Evolutionary conservation across 2,329 filamentous ascomycete species (phyloP), one percentile per base, ranked within the genome.

Genomic region (Arthroderma uncinatum): DNA sequence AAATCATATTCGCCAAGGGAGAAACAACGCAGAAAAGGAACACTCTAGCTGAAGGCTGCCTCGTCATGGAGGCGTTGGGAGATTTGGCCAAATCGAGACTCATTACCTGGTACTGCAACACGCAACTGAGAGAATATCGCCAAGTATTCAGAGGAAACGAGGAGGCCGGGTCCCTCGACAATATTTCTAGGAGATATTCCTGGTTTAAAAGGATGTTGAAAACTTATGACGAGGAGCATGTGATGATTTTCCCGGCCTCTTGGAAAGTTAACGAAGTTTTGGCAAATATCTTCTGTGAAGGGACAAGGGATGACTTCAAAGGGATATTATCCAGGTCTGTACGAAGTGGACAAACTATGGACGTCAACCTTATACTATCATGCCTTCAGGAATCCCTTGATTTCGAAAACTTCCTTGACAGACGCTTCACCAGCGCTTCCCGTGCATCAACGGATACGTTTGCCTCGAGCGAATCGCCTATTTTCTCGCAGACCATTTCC

Each of bases 131-230:
- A 53, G 93, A 98, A 74, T 98, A 98, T 69, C 82, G 93, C 55
- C 89, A 95, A 67, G 89, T 98, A 0, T 98, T 98, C 72, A 82
- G 91, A 40, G 92, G 92, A 37, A 97, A 93, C 66, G 93, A 98
- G 68, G 93, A 98, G 75, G 93, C 93, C 4, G 93, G 92, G 5
- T 95, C 86, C 60, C 74, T 98, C 68, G 93, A 98, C 77, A 98
- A 98, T 66, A 98, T 98, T 60, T 89, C 91, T 4, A 81, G 93
- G 60, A 79, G 93, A 62, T 98, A 97, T 70, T 87, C 91, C 4
- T 98, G 93, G 93, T 95, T 97, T 73, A 89, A 88, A 70, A 83
- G 94, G 61, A 95, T 92, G 82, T 79, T 97, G 71, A 95, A 95
- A 76, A 89, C 87, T 1, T 94, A 96, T 70, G 93, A 98, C 66